phyloP scores from a whole-genome alignment of 208 protist species.

The Trypanosoma mega region DNA sequence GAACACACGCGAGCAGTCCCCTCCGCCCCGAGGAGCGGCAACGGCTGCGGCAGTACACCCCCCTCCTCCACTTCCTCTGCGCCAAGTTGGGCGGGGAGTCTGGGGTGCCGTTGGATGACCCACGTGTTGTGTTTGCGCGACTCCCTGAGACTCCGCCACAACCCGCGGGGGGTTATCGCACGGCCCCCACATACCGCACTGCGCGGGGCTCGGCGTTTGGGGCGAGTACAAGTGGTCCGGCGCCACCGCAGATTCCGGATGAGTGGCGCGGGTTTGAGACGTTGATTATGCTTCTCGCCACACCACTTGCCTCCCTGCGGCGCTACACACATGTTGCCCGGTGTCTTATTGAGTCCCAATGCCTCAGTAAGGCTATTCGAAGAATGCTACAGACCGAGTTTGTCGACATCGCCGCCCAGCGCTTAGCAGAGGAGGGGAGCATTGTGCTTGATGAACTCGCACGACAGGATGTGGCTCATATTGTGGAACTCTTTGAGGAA shows the following conservation, averaged over 20 bases:
- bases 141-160: slow-evolving; percentile 31
- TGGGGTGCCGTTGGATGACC: slow-evolving; percentile 50
- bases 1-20: neutral
- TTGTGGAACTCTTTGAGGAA: slow-evolving; percentile 62
- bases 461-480: slow-evolving; percentile 49
- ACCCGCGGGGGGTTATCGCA: too few relatives aligned
- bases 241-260: slow-evolving; percentile 47
- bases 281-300: slow-evolving; percentile 62
- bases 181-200: too few relatives aligned
- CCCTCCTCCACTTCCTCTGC: slow-evolving; percentile 62
- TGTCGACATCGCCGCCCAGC: slow-evolving; percentile 38
- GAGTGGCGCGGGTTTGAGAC: slow-evolving; percentile 76
- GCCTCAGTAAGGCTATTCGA: slow-evolving; percentile 30
- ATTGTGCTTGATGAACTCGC: slow-evolving; percentile 63
- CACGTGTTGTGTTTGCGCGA: slow-evolving; percentile 27
- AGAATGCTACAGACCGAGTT: slow-evolving; percentile 48
- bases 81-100: slow-evolving; percentile 34
- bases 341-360: slow-evolving; percentile 61
- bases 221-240: too few relatives aligned
- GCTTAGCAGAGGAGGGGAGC: slow-evolving; percentile 49
- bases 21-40: slow-evolving; percentile 17
- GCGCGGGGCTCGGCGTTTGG: too few relatives aligned
- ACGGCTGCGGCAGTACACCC: slow-evolving; percentile 21
- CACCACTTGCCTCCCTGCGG: slow-evolving; percentile 60
- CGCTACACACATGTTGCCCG: slow-evolving; percentile 70